These are phyloP conservation scores for Arctium lappa DNA, from an alignment of 129 eudicot species.

Conservation along the genomic window DNA sequence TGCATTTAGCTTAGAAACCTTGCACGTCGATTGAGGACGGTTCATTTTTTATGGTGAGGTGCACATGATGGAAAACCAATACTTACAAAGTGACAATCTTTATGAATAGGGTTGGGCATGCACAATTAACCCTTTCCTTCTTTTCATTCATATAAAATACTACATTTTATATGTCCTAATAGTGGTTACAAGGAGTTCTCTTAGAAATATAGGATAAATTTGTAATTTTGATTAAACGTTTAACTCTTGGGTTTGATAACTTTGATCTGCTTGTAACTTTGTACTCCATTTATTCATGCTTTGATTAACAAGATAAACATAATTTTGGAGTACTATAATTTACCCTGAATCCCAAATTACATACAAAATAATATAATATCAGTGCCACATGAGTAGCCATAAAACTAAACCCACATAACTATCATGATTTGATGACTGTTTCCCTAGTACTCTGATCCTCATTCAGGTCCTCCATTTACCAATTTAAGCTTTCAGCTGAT, in stretches of 20 bases:
- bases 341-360: background rate
- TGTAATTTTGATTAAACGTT: background rate
- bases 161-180: background rate
- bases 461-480: background rate
- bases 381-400: background rate
- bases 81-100: background rate
- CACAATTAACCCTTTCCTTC: background rate
- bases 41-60: conserved; percentile 1
- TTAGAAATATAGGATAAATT: background rate
- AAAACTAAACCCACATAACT: background rate
- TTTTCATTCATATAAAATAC: background rate
- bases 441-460: background rate
- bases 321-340: background rate
- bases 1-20: background rate
- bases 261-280: background rate
- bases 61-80: background rate
- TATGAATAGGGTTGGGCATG: background rate
- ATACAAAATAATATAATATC: background rate
- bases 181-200: conserved; percentile 1
- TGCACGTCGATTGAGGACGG: background rate
- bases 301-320: background rate
- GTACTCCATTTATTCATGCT: background rate
- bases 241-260: background rate
- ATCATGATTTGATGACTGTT: background rate
- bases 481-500: background rate